Evolutionary conservation across 2,329 filamentous ascomycete genomes (phyloP), one percentile per base, ranked within the genome.

Genomic region (Aspergillus fumigatus): DNA sequence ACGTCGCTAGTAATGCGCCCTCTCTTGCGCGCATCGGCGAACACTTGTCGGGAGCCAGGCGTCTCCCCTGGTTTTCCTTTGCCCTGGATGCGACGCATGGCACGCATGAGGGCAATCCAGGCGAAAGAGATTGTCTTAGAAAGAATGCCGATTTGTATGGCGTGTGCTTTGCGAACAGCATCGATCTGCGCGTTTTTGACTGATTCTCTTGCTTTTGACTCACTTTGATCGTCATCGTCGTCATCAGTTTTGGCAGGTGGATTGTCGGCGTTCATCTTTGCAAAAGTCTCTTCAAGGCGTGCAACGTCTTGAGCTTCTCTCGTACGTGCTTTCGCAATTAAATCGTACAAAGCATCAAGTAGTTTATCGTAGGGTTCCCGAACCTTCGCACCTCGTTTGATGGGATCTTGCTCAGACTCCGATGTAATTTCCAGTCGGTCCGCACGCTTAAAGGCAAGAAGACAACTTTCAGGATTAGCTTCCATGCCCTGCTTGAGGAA

Each of bases 81-180:
- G 59, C 94, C 95, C 74, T 97, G 92, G 17, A 97, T 88, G 53
- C 94, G 90, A 55, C 94, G 89, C 84, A 96, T 96, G 3, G 93
- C 89, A 51, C 94, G 87, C 76, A 96, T 95, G 57, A 97, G 80
- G 17, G 92, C 91, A 67, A 97, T 95, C 94, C 94, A 99, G 4
- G 92, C 88, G 67, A 91, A 92, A 0, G 94, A 96, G 54, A 99
- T 87, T 1, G 90, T 93, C 65, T 88, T 87, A 45, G 89, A 93
- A 23, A 97, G 81, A 17, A 89, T 80, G 27, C 88, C 86, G 35
- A 87, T 85, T 68, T 96, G 90, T 4, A 83, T 82, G 7, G 85
- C 83, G 67, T 89, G 88, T 10, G 86, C 86, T 58, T 88, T 83
- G 67, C 82, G 79, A 47, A 86, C 79, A 5, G 79, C 79, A 53